Evolutionary conservation across 768 basidiomycete genomes (phyloP).

Genomic region (Trametes cinnabarina): DNA sequence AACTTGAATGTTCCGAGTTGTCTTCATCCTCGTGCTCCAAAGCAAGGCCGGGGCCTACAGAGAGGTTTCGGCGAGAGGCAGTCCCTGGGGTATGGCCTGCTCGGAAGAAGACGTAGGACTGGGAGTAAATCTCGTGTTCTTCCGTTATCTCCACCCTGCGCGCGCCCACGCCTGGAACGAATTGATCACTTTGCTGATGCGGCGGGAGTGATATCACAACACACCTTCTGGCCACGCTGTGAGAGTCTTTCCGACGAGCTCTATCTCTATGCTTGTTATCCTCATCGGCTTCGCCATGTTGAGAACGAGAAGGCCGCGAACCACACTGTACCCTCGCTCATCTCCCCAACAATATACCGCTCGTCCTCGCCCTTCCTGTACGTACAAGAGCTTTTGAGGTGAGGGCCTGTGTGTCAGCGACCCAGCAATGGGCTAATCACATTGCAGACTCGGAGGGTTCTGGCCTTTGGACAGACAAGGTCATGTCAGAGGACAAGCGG

Average conservation of each 20-base stretch:
- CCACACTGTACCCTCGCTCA: too few species aligned
- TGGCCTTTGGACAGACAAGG: too few species aligned
- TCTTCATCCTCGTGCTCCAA: conserved; percentile 39
- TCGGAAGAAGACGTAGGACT: conserved; percentile 70
- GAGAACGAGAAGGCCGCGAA: conserved; percentile 66
- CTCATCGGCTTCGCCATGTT: conserved; percentile 73
- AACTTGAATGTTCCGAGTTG: conserved; percentile 32
- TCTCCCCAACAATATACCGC: too few species aligned
- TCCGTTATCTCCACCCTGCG: conserved; percentile 75
- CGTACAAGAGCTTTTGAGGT: too few species aligned
- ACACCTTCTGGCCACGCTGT: conserved; percentile 88
- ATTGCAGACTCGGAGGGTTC: too few species aligned
- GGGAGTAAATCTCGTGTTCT: conserved; percentile 70
- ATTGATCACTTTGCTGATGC: background rate
- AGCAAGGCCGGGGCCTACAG: conserved; percentile 51
- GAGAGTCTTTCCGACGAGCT: conserved; percentile 66
- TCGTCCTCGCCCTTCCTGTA: too few species aligned
- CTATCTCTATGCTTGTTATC: conserved; percentile 82
- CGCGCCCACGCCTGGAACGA: conserved; percentile 55
- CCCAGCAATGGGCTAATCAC: too few species aligned
- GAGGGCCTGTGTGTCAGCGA: too few species aligned
- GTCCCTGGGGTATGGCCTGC: conserved; percentile 44
- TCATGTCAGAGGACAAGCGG: too few species aligned
- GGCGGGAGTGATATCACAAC: conserved; percentile 19
- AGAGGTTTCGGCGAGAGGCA: conserved; percentile 46